Percentiles rank a stretch among this genome's conserved stretches.
Conservation (phyloP, 495 filamentous ascomycete species). For the Penicillium pulvis region DNA sequence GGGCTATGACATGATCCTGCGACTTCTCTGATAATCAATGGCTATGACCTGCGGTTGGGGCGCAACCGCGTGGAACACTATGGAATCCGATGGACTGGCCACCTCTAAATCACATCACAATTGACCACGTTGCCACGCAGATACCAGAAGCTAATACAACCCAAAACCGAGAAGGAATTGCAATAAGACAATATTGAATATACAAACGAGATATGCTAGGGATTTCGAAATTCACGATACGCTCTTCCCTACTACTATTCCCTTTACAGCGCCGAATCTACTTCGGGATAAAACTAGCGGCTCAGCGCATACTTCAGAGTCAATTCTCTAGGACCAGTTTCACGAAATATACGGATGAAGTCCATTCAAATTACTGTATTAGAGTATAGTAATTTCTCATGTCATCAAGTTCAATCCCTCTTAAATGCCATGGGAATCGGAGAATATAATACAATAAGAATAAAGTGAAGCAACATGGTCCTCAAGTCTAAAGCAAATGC, state of each 20-base stretch:
- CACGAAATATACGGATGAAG: not conserved
- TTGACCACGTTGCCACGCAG: not conserved
- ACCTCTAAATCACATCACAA: not conserved
- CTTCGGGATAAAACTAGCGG: too few species aligned
- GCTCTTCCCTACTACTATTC: too few species aligned
- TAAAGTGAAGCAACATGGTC: slow-evolving; percentile 1
- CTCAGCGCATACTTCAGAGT: too few species aligned
- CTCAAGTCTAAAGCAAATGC: not conserved
- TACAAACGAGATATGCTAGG: too few species aligned
- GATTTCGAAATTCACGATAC: too few species aligned
- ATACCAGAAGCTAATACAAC: not conserved
- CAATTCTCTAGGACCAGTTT: too few species aligned
- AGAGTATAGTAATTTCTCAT: not conserved
- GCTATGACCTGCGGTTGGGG: not conserved
- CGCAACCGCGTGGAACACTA: slow-evolving; percentile 1
- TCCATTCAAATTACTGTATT: not conserved
- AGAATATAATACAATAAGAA: slow-evolving; percentile 17
- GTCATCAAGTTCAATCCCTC: not conserved
- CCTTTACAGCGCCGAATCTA: too few species aligned
- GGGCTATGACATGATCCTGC: not conserved
- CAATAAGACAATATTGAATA: too few species aligned
- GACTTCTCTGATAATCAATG: not conserved
- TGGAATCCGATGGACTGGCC: slow-evolving; percentile 4
- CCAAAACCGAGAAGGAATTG: too few species aligned
- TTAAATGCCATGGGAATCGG: slow-evolving; percentile 4